Evolutionary conservation across 805 yeast genomes (phyloP).

Genomic region (Osmozyma mogii): DNA sequence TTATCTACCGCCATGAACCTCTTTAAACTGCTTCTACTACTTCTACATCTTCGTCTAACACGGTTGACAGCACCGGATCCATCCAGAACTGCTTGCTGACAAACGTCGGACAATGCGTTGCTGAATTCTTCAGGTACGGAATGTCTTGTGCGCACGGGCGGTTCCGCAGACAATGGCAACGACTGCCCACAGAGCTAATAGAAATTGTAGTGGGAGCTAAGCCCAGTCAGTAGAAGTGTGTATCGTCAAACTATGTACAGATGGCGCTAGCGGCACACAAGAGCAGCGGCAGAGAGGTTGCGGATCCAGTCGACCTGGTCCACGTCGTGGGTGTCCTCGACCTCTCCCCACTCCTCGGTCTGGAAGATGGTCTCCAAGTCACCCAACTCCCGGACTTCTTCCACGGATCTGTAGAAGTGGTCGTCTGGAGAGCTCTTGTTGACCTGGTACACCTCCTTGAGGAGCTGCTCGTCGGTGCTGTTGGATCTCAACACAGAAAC

Average conservation of each 20-base stretch:
- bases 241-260: constrained; percentile 2
- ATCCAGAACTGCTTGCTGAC: too few species aligned
- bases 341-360: constrained; percentile 94
- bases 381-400: constrained; percentile 69
- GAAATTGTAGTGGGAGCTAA: too few species aligned
- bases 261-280: constrained; percentile 26
- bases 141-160: too few species aligned
- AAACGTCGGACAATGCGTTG: too few species aligned
- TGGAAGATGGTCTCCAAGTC: constrained; percentile 79
- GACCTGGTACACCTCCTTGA: constrained; percentile 23
- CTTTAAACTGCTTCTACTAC: too few species aligned
- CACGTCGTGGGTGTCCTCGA: constrained; percentile 98
- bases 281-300: constrained; percentile 70
- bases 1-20: too few species aligned
- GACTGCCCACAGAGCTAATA: too few species aligned
- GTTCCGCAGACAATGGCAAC: too few species aligned
- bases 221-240: too few species aligned
- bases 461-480: constrained; percentile 14
- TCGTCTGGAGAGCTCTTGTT: constrained; percentile 24
- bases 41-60: too few species aligned
- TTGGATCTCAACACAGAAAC: constrained; percentile 52
- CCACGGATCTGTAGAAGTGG: constrained; percentile 40
- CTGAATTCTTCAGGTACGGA: too few species aligned
- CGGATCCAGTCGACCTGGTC: constrained; percentile 84
- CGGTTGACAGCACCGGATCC: too few species aligned